Percentiles rank a stretch among this genome's conserved stretches.
These are phyloP conservation scores for Raphanus sativus DNA, from an alignment of 345 rosid species.

Conservation along the genomic window DNA sequence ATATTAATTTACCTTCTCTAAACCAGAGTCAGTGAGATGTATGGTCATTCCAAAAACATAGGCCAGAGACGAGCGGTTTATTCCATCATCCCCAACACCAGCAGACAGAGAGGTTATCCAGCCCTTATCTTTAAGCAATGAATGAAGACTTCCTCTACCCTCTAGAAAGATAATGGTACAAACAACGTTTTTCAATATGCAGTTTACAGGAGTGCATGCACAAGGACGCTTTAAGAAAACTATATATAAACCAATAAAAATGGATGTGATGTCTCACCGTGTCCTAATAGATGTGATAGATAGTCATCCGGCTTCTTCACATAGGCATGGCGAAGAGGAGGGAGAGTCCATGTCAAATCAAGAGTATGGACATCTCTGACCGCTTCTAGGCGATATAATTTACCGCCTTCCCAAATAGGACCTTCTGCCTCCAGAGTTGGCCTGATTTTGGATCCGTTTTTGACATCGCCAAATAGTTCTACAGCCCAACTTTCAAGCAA, in stretches of 20 bases:
- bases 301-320: slow-evolving; percentile 94
- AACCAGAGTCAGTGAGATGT: slow-evolving; percentile 85
- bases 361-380: slow-evolving; percentile 91
- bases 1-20: slow-evolving; percentile 64
- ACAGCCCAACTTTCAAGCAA: slow-evolving; percentile 84
- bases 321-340: slow-evolving; percentile 84
- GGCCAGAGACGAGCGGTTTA: slow-evolving; percentile 80
- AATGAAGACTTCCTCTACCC: slow-evolving; percentile 96
- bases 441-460: slow-evolving; percentile 60
- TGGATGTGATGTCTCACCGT: slow-evolving; percentile 52
- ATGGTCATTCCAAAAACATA: slow-evolving; percentile 88
- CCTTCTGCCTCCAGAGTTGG: slow-evolving; percentile 60
- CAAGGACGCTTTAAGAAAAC: slow-evolving; percentile 4
- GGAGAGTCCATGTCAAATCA: slow-evolving; percentile 82
- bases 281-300: slow-evolving; percentile 91
- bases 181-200: slow-evolving; percentile 19
- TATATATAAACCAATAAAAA: slow-evolving; percentile 3
- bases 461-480: slow-evolving; percentile 68
- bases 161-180: slow-evolving; percentile 50
- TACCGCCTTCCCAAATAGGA: slow-evolving; percentile 82
- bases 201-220: slow-evolving; percentile 8
- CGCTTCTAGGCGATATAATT: slow-evolving; percentile 76
- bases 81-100: slow-evolving; percentile 92
- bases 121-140: slow-evolving; percentile 76
- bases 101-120: slow-evolving; percentile 89